Evolutionary conservation across 2,329 filamentous ascomycete species (phyloP), one percentile per base, ranked within the genome.

Genomic region (Cercospora canescens): DNA sequence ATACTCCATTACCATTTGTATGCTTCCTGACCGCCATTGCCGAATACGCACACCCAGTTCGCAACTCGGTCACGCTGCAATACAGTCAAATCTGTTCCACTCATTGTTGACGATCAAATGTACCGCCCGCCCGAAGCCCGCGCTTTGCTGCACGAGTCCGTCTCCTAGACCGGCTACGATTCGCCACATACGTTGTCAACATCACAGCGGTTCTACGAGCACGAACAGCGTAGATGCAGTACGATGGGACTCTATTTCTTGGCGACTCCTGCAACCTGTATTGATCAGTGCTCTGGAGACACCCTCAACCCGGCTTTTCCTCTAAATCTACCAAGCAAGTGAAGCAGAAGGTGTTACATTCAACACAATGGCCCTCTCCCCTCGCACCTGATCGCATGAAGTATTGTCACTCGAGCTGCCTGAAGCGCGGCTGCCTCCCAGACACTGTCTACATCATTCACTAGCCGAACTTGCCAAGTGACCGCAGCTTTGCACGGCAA

Each of bases 121-220:
- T 61, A 8, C 30, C 24, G 30, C 57, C 30, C 28, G 59, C 24
- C 30, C 39, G 21, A 61, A 54, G 54, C 59, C 34, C 7, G 41
- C 32, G 28, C 39, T 26, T 55, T 37, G 60, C 62, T 60, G 64
- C 64, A 39, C 34, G 45, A 52, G 50, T 16, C 64, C 60, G 64
- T 35, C 7, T 37, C 57, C 55, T 60, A 28, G 55, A 63, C 60
- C 60, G 59, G 64, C 28, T 60, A 34, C 24, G 30, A 57, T 34
- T 60, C 59, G 59, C 52, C 57, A 41, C 35, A 59, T 32, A 50
- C 28, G 30, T 30, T 62, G 50, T 50, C 30, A 30, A 35, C 39
- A 55, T n/a, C 2, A 30, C n/a, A 18, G 59, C 54, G 21, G 63
- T 62, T 28, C 21, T n/a, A 65, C 57, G 11, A 18, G 39, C 28